Evolutionary conservation across 148 eudicot species (phyloP).

Genomic region (Rhododendron kiyosumense): DNA sequence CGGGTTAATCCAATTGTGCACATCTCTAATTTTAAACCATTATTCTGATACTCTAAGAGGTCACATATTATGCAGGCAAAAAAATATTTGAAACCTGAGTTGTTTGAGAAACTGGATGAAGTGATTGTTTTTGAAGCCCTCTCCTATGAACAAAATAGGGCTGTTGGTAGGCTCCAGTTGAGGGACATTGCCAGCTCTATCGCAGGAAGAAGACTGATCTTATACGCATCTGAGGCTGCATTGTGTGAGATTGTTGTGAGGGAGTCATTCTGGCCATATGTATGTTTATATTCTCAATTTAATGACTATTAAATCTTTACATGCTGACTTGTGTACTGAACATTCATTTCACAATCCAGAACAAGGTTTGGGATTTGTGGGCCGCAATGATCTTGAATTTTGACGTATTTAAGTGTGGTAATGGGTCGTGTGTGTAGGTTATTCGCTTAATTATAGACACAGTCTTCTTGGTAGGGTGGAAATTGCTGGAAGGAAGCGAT

Average conservation of each 20-base stretch:
- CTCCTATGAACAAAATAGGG: background rate
- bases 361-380: background rate
- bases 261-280: background rate
- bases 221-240: background rate
- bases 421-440: too few species aligned
- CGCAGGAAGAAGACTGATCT: background rate
- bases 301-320: background rate
- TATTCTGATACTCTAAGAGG: background rate
- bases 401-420: background rate
- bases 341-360: background rate
- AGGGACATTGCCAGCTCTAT: conserved; percentile 1
- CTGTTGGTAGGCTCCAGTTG: background rate
- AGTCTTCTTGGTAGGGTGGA: too few species aligned
- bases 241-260: background rate
- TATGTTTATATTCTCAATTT: background rate
- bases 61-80: background rate
- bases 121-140: background rate
- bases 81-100: background rate
- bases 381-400: background rate
- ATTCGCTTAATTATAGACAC: too few species aligned
- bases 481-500: too few species aligned
- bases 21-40: background rate
- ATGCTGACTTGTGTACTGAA: background rate
- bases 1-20: too few species aligned
- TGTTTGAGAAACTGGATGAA: conserved; percentile 4